Evolutionary conservation across 1,284 basidiomycete genomes (phyloP).

Genomic region (Moniliella sp.): DNA sequence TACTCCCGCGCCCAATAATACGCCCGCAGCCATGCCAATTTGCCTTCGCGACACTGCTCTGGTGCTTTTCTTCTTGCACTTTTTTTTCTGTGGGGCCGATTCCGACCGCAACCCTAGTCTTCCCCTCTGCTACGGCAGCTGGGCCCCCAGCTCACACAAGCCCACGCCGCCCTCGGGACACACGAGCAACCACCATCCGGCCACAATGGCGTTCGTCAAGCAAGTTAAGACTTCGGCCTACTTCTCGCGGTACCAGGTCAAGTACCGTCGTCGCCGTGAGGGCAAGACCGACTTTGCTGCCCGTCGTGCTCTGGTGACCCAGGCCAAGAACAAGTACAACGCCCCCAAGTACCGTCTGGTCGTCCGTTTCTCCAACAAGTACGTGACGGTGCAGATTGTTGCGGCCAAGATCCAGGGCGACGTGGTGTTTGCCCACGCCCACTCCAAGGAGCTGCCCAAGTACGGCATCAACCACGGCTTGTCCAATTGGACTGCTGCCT

Average conservation of each 20-base stretch:
- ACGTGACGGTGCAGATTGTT: conserved; percentile 47
- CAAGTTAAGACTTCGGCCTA: conserved; percentile 50
- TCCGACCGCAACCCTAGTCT: too few relatives aligned
- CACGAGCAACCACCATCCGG: too few relatives aligned
- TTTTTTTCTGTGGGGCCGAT: too few relatives aligned
- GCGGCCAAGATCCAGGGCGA: conserved; percentile 95
- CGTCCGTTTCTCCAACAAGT: conserved; percentile 52
- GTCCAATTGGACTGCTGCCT: conserved; percentile 95
- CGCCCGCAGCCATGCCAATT: too few relatives aligned
- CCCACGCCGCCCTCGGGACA: too few relatives aligned
- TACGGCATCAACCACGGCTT: conserved; percentile 97
- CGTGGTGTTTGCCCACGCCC: conserved; percentile 51
- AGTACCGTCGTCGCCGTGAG: conserved; percentile 54
- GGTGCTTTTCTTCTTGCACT: too few relatives aligned
- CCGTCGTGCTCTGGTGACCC: conserved; percentile 77
- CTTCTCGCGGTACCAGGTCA: conserved; percentile 76
- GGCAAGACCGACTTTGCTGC: conserved; percentile 99
- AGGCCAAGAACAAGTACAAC: conserved; percentile 99
- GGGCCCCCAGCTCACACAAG: too few relatives aligned
- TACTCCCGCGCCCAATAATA: too few relatives aligned
- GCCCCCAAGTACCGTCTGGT: conserved; percentile 95
- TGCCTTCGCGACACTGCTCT: too few relatives aligned
- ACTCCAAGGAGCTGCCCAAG: conserved; percentile 69
- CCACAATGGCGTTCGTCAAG: too few relatives aligned
- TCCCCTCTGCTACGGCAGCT: too few relatives aligned